These are phyloP conservation scores for Neurospora crassa DNA, from an alignment of 2,329 filamentous ascomycete species.

Conservation along the genomic window DNA sequence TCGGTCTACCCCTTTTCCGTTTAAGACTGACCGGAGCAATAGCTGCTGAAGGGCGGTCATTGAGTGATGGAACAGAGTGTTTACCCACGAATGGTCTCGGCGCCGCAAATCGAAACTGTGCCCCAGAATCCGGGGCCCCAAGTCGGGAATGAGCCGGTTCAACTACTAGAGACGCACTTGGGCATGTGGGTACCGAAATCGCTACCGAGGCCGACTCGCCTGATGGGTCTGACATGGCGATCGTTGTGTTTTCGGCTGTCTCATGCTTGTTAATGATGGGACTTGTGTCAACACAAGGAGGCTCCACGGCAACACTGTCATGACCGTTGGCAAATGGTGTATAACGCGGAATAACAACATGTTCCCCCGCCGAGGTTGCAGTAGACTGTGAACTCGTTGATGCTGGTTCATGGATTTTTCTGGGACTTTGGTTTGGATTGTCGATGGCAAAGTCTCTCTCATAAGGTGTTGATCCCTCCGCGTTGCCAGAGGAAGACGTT, in stretches of 20 bases:
- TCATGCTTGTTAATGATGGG: background rate
- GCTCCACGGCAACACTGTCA: background rate
- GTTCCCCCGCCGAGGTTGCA: background rate
- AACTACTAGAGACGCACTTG: conserved; percentile 3
- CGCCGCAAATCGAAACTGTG: conserved; percentile 18
- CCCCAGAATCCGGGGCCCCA: conserved; percentile 6
- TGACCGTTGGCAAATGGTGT: background rate
- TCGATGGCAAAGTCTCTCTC: background rate
- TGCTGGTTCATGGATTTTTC: background rate
- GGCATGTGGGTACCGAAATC: conserved; percentile 6
- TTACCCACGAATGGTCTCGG: conserved; percentile 22
- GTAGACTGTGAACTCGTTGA: background rate
- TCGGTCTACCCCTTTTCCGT: conserved; percentile 12
- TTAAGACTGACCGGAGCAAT: conserved; percentile 4
- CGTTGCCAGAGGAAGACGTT: background rate
- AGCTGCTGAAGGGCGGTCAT: background rate
- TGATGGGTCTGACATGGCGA: conserved; percentile 2
- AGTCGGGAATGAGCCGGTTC: conserved; percentile 10
- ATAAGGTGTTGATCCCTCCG: background rate
- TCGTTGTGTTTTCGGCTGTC: conserved; percentile 1
- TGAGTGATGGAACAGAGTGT: conserved; percentile 8
- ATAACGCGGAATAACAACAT: background rate
- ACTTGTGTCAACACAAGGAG: background rate
- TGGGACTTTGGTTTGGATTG: background rate
- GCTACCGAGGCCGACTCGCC: conserved; percentile 2